Evolutionary conservation across 2,329 filamentous ascomycete genomes (phyloP).

Genomic region (Penicillium sp.): DNA sequence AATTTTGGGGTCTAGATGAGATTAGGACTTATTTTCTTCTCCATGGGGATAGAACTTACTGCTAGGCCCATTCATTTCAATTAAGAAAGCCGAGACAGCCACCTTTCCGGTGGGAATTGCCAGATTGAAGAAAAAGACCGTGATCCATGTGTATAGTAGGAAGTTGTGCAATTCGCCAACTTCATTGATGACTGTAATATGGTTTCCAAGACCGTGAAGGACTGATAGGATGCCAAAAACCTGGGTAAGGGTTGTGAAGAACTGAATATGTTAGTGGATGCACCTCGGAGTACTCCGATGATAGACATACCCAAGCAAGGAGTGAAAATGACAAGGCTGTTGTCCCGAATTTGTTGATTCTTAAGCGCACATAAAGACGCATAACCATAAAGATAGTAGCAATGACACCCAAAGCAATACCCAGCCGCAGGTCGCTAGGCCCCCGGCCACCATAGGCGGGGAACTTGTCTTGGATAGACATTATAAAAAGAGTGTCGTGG

Average conservation of each 20-base stretch:
- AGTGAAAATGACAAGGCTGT: constrained; percentile 19
- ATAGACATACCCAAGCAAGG: constrained; percentile 19
- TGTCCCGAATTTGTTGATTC: constrained; percentile 23
- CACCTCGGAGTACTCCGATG: neutral
- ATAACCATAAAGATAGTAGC: constrained; percentile 21
- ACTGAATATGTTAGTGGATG: constrained; percentile 7
- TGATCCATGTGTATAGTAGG: constrained; percentile 23
- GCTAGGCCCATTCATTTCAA: constrained; percentile 24
- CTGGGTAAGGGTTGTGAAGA: constrained; percentile 20
- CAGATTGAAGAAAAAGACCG: constrained; percentile 24
- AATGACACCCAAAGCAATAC: constrained; percentile 15
- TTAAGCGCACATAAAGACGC: constrained; percentile 21
- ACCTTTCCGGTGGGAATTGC: constrained; percentile 24
- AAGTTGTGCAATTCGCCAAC: constrained; percentile 20
- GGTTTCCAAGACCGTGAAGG: constrained; percentile 22
- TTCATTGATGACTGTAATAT: constrained; percentile 16
- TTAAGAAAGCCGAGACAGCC: constrained; percentile 20
- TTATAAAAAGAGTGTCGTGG: constrained; percentile 20
- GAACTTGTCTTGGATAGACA: constrained; percentile 19
- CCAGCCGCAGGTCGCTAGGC: constrained; percentile 18
- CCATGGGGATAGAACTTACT: constrained; percentile 7
- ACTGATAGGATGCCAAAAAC: constrained; percentile 18
- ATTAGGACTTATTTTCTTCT: neutral
- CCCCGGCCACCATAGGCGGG: constrained; percentile 23
- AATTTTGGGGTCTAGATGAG: constrained; percentile 18